Base-by-base conservation (phyloP, 306 rosid species). In the Quercus berberidifolia region DNA sequence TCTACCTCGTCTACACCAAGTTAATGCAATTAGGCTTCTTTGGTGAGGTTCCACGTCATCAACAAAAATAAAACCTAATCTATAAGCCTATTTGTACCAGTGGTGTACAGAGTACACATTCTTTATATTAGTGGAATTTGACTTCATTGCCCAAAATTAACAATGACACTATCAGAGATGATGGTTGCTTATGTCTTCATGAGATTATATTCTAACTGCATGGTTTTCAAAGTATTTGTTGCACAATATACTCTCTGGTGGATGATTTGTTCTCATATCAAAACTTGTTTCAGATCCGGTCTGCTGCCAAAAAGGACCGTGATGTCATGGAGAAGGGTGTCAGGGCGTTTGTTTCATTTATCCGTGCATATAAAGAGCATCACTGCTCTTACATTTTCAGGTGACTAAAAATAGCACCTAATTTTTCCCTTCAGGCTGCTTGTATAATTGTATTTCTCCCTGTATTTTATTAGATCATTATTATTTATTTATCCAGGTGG, bases 281-380 rank as follows among this genome's bases (percentile, higher is more conserved):
- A 85, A 80, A 77, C 79, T 69, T 77, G 84, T 74, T 79, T 83
- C 78, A 93, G 98, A 88, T 95, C 80, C 90, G 93, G 30, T 74
- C 87, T 28, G 92, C 90, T 21, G 96, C 96, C 30, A 85, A 77
- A 81, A 91, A 87, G 72, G 99, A 95, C 70, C 98, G 98, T 5
- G 98, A 91, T 89, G 86, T 93, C 81, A 91, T 93, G 99, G 97
- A 95, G 85, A 95, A 90, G 80, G 98, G 99, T 20, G 79, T 78
- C 49, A 84, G 87, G 84, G 98, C 99, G 77, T 95, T 95, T 89
- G 98, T 95, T 86, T 95, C 99, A 62, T 91, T 85, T 82, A 64
- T 95, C 52, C 91, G 93, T 75, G 99, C 97, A 31, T 95, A 95
- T 82, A 95, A 93, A 82, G 94, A 95, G 82, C 99, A 95, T 80